Evolutionary conservation across 352 stramenopile genomes (phyloP).

Genomic region (Vaucheria bursata): DNA sequence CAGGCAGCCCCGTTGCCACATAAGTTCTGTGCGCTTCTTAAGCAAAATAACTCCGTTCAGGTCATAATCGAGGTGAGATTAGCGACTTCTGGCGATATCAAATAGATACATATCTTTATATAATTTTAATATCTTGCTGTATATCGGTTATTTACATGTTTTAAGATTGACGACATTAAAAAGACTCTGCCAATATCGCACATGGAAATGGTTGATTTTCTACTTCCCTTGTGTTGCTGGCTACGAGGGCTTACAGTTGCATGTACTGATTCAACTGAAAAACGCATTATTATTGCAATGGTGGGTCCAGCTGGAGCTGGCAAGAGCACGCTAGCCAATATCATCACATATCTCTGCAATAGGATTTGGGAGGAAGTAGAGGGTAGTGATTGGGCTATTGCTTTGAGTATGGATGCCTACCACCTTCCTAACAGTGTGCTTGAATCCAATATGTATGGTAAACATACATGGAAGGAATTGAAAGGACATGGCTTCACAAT

Average conservation of each 20-base stretch:
- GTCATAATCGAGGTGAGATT: too few species aligned
- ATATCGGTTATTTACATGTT: too few species aligned
- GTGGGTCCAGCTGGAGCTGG: neutral
- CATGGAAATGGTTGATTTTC: neutral
- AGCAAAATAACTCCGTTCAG: too few species aligned
- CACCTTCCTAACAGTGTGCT: neutral
- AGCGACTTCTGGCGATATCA: too few species aligned
- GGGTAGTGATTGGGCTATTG: neutral
- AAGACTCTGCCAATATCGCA: neutral
- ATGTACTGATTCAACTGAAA: neutral
- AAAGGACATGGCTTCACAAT: neutral
- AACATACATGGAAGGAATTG: neutral
- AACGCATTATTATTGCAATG: neutral
- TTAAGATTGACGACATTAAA: neutral
- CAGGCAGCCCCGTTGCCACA: too few species aligned
- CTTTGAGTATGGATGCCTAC: constrained; percentile 7
- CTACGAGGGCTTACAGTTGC: neutral
- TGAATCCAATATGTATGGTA: neutral
- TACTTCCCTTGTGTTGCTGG: neutral
- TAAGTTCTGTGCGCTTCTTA: too few species aligned
- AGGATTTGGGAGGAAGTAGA: neutral
- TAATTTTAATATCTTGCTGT: too few species aligned
- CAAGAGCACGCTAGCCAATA: neutral
- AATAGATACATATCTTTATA: too few species aligned
- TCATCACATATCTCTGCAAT: neutral